Evolutionary conservation across 139 green algal genomes (phyloP), one percentile per base, ranked within the genome.

Genomic region (Chlorella sp.): DNA sequence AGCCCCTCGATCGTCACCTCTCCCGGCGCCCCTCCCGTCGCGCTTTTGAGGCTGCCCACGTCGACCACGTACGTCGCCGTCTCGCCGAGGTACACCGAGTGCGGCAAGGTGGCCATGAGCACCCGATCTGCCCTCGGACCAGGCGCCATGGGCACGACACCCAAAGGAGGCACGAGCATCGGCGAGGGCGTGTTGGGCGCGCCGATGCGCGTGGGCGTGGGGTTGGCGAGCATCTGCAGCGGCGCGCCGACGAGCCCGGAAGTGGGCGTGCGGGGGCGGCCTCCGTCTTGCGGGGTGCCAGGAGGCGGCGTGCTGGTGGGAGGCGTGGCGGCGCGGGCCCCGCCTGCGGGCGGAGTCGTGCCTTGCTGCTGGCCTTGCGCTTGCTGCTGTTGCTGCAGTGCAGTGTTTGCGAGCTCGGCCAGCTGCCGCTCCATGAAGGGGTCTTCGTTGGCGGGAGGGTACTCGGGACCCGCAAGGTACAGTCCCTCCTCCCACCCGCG

Each of bases 401-500:
- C 67, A 51, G 17, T 60, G 24, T n/a, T n/a, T 1, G 64, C 63
- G 30, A 49, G 5, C 0, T 26, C 49, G 2, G 72, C 75, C 32
- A 83, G 66, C 70, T 84, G 65, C 10, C 23, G 32, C 66, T 78
- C 67, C 76, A 82, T 75, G 72, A 87, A 86, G 30, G 78, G 80
- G 72, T 87, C 79, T 10, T 80, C 71, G 0, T 65, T 29, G 1
- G 72, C 61, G 2, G 70, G 33, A 0, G 72, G 73, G 62, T 85
- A 86, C 26, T 66, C 50, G 35, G 73, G 65, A 0, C 84, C 84
- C 0, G 75, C 35, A 31, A 89, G 29, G 67, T 78, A 83, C 35
- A 80, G 74, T 30, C 76, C 84, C 70, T 87, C 78, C 30, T 82
- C 76, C 84, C 84, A 89, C 49, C 80, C 78, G 20, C 80, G 71